These are phyloP conservation scores for Monosporascus sp. DNA, from an alignment of 2,329 filamentous ascomycete species.

Conservation along the genomic window DNA sequence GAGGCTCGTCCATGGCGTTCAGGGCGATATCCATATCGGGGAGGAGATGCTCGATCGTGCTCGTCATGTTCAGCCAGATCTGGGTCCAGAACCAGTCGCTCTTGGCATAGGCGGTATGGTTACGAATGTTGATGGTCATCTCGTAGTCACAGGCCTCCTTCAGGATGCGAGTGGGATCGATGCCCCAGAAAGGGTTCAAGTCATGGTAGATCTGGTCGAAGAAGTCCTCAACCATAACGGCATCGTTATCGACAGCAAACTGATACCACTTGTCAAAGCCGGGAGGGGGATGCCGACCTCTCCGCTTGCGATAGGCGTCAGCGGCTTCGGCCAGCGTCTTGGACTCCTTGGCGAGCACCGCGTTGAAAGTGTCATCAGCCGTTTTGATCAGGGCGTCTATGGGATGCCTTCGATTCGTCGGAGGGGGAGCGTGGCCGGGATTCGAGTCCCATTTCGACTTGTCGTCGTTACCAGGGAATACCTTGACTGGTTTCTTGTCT, in stretches of 20 bases:
- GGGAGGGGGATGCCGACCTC: constrained; percentile 45
- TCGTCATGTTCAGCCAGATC: constrained; percentile 51
- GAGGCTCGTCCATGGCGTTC: constrained; percentile 64
- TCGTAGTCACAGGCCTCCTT: constrained; percentile 51
- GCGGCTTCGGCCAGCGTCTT: constrained; percentile 41
- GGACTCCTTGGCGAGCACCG: constrained; percentile 35
- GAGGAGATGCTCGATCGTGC: constrained; percentile 48
- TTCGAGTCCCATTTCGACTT: constrained; percentile 3
- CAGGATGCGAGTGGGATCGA: constrained; percentile 43
- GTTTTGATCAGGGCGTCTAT: constrained; percentile 40
- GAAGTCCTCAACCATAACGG: constrained; percentile 42
- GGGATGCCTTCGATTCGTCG: constrained; percentile 28
- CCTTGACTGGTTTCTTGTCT: neutral
- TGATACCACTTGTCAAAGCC: constrained; percentile 44
- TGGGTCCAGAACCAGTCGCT: constrained; percentile 56
- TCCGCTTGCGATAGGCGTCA: constrained; percentile 37
- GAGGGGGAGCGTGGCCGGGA: constrained; percentile 9
- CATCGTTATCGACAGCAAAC: constrained; percentile 37
- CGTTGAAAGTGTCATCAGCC: constrained; percentile 34
- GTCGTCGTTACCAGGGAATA: neutral
- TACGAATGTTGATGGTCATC: constrained; percentile 57
- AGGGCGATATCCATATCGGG: constrained; percentile 66
- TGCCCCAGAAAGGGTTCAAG: constrained; percentile 49
- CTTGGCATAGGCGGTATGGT: constrained; percentile 44
- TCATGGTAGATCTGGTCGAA: constrained; percentile 53